Conservation (phyloP, 768 basidiomycete genomes). For the Leccinum uliginosum region DNA sequence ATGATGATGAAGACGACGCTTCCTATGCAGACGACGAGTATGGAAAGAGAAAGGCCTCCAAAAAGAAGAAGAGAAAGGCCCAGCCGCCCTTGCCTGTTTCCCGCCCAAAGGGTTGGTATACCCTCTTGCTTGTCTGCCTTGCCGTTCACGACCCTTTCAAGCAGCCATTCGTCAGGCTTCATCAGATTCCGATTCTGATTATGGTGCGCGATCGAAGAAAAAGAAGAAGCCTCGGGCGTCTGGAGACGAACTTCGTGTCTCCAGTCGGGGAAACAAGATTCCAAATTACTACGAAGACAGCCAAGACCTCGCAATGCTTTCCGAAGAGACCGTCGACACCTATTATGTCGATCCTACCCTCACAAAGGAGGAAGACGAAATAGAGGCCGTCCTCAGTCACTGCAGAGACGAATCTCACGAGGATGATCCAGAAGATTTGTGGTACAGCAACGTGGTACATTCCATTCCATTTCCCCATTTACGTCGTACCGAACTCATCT, state of each 20-base stretch:
- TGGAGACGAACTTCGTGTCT: conserved; percentile 73
- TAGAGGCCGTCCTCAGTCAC: conserved; percentile 88
- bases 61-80: conserved; percentile 60
- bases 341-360: conserved; percentile 54
- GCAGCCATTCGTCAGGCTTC: conserved; percentile 51
- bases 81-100: conserved; percentile 39
- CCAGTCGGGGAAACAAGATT: conserved; percentile 67
- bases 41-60: conserved; percentile 60
- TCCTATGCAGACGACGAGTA: conserved; percentile 79
- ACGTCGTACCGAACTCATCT: conserved; percentile 7
- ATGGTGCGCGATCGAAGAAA: conserved; percentile 81
- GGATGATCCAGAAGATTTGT: conserved; percentile 74
- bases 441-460: conserved; percentile 82
- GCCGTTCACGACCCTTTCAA: conserved; percentile 21
- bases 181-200: conserved; percentile 85
- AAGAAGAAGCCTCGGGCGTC: conserved; percentile 63
- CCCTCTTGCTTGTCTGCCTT: conserved; percentile 10
- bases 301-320: conserved; percentile 71
- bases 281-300: conserved; percentile 80
- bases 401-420: conserved; percentile 79
- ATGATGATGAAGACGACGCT: conserved; percentile 70
- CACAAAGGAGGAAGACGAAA: conserved; percentile 73
- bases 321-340: conserved; percentile 46
- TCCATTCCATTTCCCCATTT: not conserved
- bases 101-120: conserved; percentile 54